phyloP scores from a whole-genome alignment of 805 yeast species.

The Saccharomycopsis javanensis region DNA sequence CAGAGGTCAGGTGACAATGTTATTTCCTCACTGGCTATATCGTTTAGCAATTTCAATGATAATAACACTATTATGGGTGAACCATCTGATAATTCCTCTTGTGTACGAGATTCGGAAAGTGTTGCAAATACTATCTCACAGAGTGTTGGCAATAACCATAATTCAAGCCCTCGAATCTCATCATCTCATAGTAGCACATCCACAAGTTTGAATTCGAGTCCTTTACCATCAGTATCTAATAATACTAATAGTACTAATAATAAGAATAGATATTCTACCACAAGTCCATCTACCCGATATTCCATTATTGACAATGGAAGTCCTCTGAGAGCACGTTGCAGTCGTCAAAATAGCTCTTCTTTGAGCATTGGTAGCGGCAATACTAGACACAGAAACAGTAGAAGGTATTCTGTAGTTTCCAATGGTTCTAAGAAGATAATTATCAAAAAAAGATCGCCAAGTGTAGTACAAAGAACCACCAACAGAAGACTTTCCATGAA shows the following conservation, averaged over 20 bases:
- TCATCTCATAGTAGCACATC: not conserved
- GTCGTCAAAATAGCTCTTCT: not conserved
- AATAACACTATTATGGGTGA: not conserved
- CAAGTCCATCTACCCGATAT: not conserved
- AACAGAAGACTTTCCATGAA: not conserved
- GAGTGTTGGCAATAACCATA: not conserved
- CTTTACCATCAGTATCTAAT: not conserved
- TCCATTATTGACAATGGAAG: not conserved
- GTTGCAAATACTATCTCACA: not conserved
- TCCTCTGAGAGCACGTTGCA: not conserved
- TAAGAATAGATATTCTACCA: not conserved
- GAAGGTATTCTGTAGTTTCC: conserved; percentile 8
- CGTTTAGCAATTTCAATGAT: not conserved
- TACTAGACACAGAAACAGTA: not conserved
- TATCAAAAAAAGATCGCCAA: conserved; percentile 6
- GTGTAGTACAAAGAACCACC: not conserved
- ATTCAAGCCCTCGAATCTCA: not conserved
- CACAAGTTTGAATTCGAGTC: not conserved
- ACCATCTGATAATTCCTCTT: not conserved
- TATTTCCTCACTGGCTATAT: not conserved
- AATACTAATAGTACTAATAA: not conserved
- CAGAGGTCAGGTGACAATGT: not conserved
- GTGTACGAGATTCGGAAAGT: not conserved
- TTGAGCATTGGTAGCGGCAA: not conserved
- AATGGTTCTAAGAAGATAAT: conserved; percentile 5